Percentiles rank a stretch among this genome's conserved stretches.
Conservation (phyloP, 257 asterid species). For the Solanum dulcamara region DNA sequence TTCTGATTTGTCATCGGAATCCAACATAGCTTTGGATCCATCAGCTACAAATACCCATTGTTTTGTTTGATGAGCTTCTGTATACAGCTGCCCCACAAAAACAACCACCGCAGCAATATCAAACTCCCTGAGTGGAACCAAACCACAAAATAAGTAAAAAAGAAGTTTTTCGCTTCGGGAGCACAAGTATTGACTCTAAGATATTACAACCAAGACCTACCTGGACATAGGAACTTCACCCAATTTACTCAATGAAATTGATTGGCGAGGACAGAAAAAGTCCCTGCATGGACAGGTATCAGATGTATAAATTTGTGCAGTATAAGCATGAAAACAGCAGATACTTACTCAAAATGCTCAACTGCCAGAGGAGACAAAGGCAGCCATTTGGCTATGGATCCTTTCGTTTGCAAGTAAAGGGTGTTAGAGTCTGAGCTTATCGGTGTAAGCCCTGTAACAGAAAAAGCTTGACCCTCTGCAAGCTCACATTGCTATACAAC, state of each 20-base stretch:
- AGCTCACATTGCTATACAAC: constrained; percentile 49
- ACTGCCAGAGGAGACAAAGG: constrained; percentile 40
- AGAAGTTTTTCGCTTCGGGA: background rate
- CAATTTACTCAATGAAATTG: constrained; percentile 52
- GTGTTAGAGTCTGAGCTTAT: constrained; percentile 56
- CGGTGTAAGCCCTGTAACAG: constrained; percentile 62
- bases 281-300: constrained; percentile 37
- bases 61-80: constrained; percentile 49
- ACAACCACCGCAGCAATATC: constrained; percentile 78
- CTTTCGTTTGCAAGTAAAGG: constrained; percentile 75
- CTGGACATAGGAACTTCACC: constrained; percentile 70
- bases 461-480: constrained; percentile 76
- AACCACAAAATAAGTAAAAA: constrained; percentile 9
- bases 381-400: constrained; percentile 58
- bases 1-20: constrained; percentile 27
- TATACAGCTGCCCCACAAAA: constrained; percentile 67
- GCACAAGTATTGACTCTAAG: constrained; percentile 7
- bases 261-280: constrained; percentile 62
- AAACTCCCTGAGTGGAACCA: constrained; percentile 57
- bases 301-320: background rate
- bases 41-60: constrained; percentile 94
- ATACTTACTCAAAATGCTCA: constrained; percentile 51
- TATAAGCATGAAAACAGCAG: background rate
- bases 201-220: constrained; percentile 21
- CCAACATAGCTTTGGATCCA: constrained; percentile 31